Evolutionary conservation across 2,329 filamentous ascomycete species (phyloP), one percentile per base, ranked within the genome.

Genomic region (Arthrinium phaeospermum): DNA sequence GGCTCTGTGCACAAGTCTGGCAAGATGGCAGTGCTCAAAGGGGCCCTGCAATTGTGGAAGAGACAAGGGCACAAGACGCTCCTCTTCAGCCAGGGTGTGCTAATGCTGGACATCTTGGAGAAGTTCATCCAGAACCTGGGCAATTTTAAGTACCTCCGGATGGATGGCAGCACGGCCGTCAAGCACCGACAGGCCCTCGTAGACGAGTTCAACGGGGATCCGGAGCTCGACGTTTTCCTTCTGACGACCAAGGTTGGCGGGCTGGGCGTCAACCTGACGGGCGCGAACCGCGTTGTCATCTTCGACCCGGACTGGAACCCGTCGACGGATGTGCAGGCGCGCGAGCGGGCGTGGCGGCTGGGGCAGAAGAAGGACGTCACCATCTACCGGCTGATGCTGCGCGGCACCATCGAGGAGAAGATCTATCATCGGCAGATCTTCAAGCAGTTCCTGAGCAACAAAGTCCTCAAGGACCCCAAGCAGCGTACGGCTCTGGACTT

Each of bases 261-360:
- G 0, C 86, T 99, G 19, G 96, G 96, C 7, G 93, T 98, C 67
- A 99, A 99, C 76, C 85, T 99, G 30, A 99, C 96, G 0, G 96
- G 96, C 10, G 96, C 96, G 6, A 94, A 98, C 80, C 91, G 96
- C 46, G 96, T 99, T 75, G 98, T 99, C 79, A 98, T 99, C 71
- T 99, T 96, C 79, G 97, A 99, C 78, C 97, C 96, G 0, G 96
- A 99, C 80, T 99, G 96, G 96, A 98, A 98, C 78, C 96, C 96
- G 1, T 98, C 96, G 0, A 98, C 96, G 0, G 96, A 99, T 79
- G 87, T 98, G 37, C 96, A 99, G 83, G 96, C 96, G 22, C 92
- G 96, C 68, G 96, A 99, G 82, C 90, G 96, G 78, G 96, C 97
- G 7, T 99, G 96, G 96, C 91, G 96, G 72, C 85, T 99, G 1